Percentiles rank a stretch among this genome's conserved stretches.
Conservation (phyloP, 139 green algal genomes). For the Asterochloris sp. region DNA sequence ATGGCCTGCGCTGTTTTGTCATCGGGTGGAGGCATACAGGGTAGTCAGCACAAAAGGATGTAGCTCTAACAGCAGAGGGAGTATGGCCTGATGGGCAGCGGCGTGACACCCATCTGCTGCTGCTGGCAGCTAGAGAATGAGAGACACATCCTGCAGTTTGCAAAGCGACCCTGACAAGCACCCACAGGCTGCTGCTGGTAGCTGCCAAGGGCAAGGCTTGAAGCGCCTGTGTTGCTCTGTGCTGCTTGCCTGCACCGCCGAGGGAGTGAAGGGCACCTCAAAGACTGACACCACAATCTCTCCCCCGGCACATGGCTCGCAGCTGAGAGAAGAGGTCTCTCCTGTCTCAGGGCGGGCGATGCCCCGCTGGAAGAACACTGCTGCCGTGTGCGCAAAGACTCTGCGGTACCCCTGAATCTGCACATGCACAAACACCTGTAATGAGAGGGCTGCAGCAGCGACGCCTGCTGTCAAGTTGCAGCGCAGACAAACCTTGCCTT, state of each 20-base stretch:
- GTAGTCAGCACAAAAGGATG: no score
- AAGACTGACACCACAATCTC: slow-evolving; percentile 73
- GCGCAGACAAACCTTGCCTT: slow-evolving; percentile 36
- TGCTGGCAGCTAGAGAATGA: no score
- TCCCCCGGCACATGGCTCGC: slow-evolving; percentile 39
- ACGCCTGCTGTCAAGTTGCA: neutral
- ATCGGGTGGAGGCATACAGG: no score
- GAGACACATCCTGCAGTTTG: no score
- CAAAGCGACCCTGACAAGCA: no score
- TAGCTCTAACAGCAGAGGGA: no score
- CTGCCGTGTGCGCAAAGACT: slow-evolving; percentile 83
- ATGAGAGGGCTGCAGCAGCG: neutral
- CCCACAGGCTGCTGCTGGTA: no score
- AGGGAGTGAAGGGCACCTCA: slow-evolving; percentile 43
- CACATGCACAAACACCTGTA: neutral
- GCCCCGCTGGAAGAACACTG: slow-evolving; percentile 80
- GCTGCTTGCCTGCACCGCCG: neutral
- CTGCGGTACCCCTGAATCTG: slow-evolving; percentile 68
- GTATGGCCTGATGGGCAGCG: no score
- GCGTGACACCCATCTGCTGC: no score
- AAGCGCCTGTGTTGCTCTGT: no score
- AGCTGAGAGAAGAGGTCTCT: slow-evolving; percentile 70
- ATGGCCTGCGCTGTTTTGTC: no score
- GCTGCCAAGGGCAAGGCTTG: neutral
- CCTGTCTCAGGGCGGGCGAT: slow-evolving; percentile 73